Evolutionary conservation across 768 basidiomycete genomes (phyloP), one percentile per base, ranked within the genome.

Genomic region (Crassisporium funariophilum): DNA sequence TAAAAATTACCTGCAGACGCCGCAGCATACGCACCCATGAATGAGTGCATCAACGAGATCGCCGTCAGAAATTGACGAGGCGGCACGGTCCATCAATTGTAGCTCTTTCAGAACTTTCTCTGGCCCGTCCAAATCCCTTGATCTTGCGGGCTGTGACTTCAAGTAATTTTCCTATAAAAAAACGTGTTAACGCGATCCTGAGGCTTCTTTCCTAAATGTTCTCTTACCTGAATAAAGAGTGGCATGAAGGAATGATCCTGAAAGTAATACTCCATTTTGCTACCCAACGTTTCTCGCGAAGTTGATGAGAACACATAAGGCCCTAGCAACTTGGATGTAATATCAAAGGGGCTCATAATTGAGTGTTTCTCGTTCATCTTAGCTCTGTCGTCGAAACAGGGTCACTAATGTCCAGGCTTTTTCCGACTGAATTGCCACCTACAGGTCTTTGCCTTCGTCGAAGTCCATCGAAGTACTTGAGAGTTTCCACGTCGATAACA

Each of bases 401-500:
- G 41, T 5, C 21, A 33, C 17, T 17, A 25, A 50, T 19, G 13
- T 27, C 8, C 13, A 5, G 31, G 40, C 15, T 37, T 4, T 19
- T 20, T 33, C 16, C 22, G 36, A 31, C n/a, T 24, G 22, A 41
- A 19, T 2, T 19, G 8, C 4, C 7, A 76, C 90, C 44, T 58
- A 98, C 95, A 98, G 72, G n/a, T 74, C 66, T 64, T 98, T 97
- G 45, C 93, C 82, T 58, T 97, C 84, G 54, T 98, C 95, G 62
- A 91, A 98, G 55, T 84, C 78, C 86, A 99, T 91, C 2, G 80
- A 75, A 45, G 76, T 65, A 51, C 73, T 86, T 7, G 87, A 88
- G n/a, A 98, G 67, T 58, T 86, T 93, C 91, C 93, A 98, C 0
- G 95, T 98, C 4, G 97, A 95, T 10, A 99, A 73, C 93, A 99